Evolutionary conservation across 176 grass and related monocot genomes (phyloP).

Genomic region (Triticum urartu): DNA sequence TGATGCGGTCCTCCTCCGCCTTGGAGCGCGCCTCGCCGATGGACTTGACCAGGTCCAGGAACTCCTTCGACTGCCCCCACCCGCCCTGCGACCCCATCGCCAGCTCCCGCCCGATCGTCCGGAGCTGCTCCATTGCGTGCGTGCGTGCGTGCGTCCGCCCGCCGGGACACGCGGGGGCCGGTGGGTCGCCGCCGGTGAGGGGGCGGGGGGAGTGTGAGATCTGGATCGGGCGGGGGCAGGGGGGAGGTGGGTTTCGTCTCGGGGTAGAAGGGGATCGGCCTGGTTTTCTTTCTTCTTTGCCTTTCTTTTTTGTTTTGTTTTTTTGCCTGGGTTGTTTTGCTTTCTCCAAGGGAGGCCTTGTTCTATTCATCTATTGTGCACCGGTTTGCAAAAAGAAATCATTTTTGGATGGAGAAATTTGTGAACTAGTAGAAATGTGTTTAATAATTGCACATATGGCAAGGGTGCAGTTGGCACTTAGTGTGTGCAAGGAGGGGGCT

Average conservation of each 20-base stretch:
- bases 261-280: constrained; percentile 20
- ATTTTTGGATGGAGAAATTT: not conserved
- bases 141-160: no score
- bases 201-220: constrained; percentile 31
- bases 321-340: not conserved
- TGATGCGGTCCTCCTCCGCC: constrained; percentile 99
- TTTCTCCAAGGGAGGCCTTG: not conserved
- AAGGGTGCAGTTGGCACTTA: no score
- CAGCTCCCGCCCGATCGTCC: constrained; percentile 93
- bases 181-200: constrained; percentile 28
- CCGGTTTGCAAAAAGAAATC: not conserved
- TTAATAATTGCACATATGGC: not conserved
- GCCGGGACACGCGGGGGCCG: not conserved
- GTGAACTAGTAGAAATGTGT: not conserved
- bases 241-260: constrained; percentile 35
- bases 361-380: not conserved
- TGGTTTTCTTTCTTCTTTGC: not conserved
- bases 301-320: not conserved
- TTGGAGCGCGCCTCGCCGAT: constrained; percentile 99
- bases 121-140: constrained; percentile 88
- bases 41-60: constrained; percentile 98
- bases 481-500: not conserved
- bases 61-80: constrained; percentile 92
- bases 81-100: constrained; percentile 93
- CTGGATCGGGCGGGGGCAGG: constrained; percentile 45